phyloP scores from a whole-genome alignment of 768 basidiomycete species.

The Tricholomella constricta region DNA sequence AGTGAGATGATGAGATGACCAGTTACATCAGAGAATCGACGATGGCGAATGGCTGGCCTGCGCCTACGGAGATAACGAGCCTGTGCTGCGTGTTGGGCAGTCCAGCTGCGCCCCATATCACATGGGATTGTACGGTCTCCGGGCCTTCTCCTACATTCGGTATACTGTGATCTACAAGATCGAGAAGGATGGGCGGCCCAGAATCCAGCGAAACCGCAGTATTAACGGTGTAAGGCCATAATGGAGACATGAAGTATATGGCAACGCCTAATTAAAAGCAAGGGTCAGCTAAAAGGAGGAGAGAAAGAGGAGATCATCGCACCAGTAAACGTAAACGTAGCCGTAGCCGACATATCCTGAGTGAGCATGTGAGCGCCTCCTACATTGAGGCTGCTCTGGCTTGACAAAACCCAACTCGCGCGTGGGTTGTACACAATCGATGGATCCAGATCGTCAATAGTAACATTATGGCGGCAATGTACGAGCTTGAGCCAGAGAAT shows the following conservation, averaged over 20 bases:
- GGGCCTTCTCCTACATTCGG: slow-evolving; percentile 32
- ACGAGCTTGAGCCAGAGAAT: slow-evolving; percentile 12
- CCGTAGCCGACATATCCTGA: slow-evolving; percentile 30
- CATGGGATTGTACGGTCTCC: slow-evolving; percentile 39
- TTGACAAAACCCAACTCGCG: slow-evolving; percentile 32
- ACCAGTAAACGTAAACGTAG: slow-evolving; percentile 47
- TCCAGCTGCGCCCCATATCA: slow-evolving; percentile 38
- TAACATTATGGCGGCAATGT: slow-evolving; percentile 30
- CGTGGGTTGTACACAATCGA: slow-evolving; percentile 33
- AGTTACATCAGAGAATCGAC: slow-evolving; percentile 44
- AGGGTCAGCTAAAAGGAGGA: background rate
- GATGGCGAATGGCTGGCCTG: slow-evolving; percentile 35
- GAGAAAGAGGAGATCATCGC: slow-evolving; percentile 3
- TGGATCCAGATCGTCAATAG: slow-evolving; percentile 33
- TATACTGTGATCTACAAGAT: slow-evolving; percentile 39
- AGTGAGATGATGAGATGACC: background rate
- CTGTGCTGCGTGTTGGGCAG: slow-evolving; percentile 36
- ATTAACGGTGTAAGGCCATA: slow-evolving; percentile 48
- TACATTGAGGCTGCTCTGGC: slow-evolving; percentile 32
- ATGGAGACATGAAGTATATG: slow-evolving; percentile 44
- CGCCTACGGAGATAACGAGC: slow-evolving; percentile 39
- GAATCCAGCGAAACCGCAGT: slow-evolving; percentile 42
- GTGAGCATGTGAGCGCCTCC: slow-evolving; percentile 32
- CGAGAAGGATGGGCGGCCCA: slow-evolving; percentile 32
- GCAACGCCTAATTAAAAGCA: slow-evolving; percentile 38